These are phyloP conservation scores for Mycosphaerelloides madeirae DNA, from an alignment of 2,329 filamentous ascomycete species.

Conservation along the genomic window DNA sequence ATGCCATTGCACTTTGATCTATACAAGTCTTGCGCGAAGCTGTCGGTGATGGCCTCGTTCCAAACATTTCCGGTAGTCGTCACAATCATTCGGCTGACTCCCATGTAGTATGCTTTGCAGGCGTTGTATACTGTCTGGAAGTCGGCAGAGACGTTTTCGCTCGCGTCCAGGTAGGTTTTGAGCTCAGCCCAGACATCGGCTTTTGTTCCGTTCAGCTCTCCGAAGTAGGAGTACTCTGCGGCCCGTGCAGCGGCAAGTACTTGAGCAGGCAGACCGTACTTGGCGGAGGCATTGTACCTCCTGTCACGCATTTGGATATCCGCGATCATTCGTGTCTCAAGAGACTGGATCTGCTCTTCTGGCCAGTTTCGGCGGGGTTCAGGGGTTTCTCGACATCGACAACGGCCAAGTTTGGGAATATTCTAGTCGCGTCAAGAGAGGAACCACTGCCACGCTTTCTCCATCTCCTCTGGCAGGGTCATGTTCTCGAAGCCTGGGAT, in stretches of 20 bases:
- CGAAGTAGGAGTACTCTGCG: constrained; percentile 1
- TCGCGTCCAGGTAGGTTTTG: constrained; percentile 8
- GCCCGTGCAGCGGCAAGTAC: constrained; percentile 9
- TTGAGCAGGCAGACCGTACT: constrained; percentile 11
- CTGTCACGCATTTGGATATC: constrained; percentile 9
- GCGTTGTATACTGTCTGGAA: constrained; percentile 13
- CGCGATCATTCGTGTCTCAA: constrained; percentile 16
- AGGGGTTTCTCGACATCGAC: no score
- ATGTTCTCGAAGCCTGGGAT: background rate
- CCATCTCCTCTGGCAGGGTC: constrained; percentile 1
- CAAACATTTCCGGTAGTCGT: constrained; percentile 22
- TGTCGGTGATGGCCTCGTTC: constrained; percentile 13
- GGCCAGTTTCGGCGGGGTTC: no score
- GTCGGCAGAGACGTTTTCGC: no score
- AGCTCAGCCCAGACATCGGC: constrained; percentile 14
- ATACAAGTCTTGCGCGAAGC: constrained; percentile 14
- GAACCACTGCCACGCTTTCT: constrained; percentile 12
- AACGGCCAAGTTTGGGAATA: constrained; percentile 9
- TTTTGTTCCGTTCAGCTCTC: constrained; percentile 1
- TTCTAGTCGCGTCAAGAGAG: constrained; percentile 15
- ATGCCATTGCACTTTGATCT: constrained; percentile 11
- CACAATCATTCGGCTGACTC: constrained; percentile 9
- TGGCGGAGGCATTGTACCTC: constrained; percentile 9
- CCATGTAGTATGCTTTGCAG: constrained; percentile 18
- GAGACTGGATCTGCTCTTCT: constrained; percentile 6